phyloP scores from a whole-genome alignment of 2,329 filamentous ascomycete species.

The Helminthosporium solani region DNA sequence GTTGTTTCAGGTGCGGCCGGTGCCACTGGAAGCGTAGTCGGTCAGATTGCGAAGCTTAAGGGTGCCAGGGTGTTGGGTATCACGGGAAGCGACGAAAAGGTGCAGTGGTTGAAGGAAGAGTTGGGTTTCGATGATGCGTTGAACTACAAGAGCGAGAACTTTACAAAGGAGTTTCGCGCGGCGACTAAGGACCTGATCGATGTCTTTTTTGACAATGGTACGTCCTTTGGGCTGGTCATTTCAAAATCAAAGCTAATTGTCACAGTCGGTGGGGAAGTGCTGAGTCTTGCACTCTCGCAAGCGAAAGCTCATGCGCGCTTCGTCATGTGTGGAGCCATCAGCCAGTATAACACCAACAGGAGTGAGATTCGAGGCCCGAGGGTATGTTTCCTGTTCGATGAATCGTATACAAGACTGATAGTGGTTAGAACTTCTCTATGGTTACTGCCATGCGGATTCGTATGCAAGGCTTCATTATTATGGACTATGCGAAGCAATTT shows the following conservation, averaged over 20 bases:
- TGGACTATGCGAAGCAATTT: constrained; percentile 65
- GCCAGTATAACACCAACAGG: constrained; percentile 45
- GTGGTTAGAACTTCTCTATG: constrained; percentile 45
- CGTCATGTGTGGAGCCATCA: constrained; percentile 49
- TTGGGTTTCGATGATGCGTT: constrained; percentile 57
- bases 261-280: constrained; percentile 51
- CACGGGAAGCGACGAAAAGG: constrained; percentile 56
- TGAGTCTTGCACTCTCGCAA: constrained; percentile 48
- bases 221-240: background rate
- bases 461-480: constrained; percentile 64
- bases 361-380: constrained; percentile 52
- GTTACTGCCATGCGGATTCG: constrained; percentile 47
- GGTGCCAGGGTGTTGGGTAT: constrained; percentile 56
- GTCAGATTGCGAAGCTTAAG: constrained; percentile 75
- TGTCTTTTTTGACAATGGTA: constrained; percentile 52
- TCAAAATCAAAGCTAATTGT: constrained; percentile 5
- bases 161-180: constrained; percentile 49
- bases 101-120: constrained; percentile 55
- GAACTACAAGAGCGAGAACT: constrained; percentile 56
- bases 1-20: constrained; percentile 77
- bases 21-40: constrained; percentile 73
- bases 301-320: constrained; percentile 47
- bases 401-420: background rate
- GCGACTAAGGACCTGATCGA: constrained; percentile 54
- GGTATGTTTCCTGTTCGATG: constrained; percentile 12